phyloP scores from a whole-genome alignment of 768 basidiomycete genomes.

The Suillus subaureus region DNA sequence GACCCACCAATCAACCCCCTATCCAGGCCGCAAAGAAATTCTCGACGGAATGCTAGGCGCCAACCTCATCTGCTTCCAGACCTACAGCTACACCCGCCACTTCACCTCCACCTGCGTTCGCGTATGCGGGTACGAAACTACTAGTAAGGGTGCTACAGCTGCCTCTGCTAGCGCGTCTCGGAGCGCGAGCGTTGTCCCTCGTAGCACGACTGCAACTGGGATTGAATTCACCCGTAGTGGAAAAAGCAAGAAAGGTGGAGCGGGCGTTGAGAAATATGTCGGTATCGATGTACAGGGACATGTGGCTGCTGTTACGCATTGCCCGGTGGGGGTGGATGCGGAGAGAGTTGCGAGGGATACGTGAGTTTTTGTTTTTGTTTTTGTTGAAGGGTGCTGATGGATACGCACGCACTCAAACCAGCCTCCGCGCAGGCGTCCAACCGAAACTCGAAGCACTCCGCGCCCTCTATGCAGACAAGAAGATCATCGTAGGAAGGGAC shows the following conservation, averaged over 20 bases:
- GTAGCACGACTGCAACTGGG: neutral
- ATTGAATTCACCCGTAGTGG: neutral
- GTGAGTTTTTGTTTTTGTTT: conserved; percentile 38
- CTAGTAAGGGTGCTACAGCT: conserved; percentile 26
- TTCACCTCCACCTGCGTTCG: conserved; percentile 94
- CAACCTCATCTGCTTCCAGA: conserved; percentile 96
- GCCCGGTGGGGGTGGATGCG: conserved; percentile 95
- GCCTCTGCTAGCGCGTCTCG: conserved; percentile 1
- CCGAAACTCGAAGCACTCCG: conserved; percentile 90
- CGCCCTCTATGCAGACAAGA: conserved; percentile 90
- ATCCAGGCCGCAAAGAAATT: conserved; percentile 83
- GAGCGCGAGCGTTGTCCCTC: conserved; percentile 10
- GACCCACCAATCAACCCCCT: neutral
- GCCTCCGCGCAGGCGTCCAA: conserved; percentile 74
- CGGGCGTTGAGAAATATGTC: conserved; percentile 26
- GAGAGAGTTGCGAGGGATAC: conserved; percentile 84
- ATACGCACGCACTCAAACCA: conserved; percentile 23
- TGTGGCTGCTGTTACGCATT: conserved; percentile 80
- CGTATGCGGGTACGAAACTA: conserved; percentile 93
- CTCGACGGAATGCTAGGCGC: conserved; percentile 98
- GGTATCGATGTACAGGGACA: conserved; percentile 87
- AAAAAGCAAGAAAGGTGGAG: neutral
- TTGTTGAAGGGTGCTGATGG: neutral
- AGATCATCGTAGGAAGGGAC: conserved; percentile 97
- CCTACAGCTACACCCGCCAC: conserved; percentile 94